A percentile compares a stretch with the other conserved stretches of the same genome.
Conservation (phyloP, 805 yeast genomes). For the Teunomyces tritomae region DNA sequence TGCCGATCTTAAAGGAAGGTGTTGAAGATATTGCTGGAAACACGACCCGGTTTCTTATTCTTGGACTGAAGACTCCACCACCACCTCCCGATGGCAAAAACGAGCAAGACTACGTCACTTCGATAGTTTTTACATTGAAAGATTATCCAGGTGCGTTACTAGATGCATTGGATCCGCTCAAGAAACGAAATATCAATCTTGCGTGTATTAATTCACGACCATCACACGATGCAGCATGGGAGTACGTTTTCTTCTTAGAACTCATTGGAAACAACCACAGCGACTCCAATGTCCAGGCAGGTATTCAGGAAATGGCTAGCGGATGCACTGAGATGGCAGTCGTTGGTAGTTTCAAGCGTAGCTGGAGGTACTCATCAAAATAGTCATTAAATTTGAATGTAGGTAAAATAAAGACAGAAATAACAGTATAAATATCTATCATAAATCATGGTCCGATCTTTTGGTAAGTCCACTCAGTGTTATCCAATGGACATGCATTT, state of each 20-base stretch:
- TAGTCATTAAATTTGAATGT: background rate
- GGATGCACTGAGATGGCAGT: conserved; percentile 51
- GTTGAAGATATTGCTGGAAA: conserved; percentile 75
- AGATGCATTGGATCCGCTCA: conserved; percentile 58
- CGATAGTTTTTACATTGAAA: conserved; percentile 63
- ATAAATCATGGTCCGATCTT: conserved; percentile 61
- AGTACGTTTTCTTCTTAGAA: conserved; percentile 79
- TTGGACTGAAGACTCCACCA: conserved; percentile 38
- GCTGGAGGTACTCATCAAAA: conserved; percentile 27
- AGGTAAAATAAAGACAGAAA: background rate
- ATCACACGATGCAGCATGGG: conserved; percentile 65
- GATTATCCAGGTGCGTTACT: conserved; percentile 76
- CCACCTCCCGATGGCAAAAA: conserved; percentile 7
- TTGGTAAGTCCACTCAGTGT: conserved; percentile 75
- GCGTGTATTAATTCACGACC: conserved; percentile 79
- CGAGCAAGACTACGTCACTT: conserved; percentile 34
- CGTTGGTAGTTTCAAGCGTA: conserved; percentile 58
- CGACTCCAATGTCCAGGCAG: conserved; percentile 27
- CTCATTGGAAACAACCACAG: conserved; percentile 43
- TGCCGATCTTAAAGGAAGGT: conserved; percentile 51
- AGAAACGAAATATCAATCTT: conserved; percentile 56
- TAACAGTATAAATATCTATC: too few species aligned
- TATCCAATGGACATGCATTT: conserved; percentile 95
- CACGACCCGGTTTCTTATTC: conserved; percentile 80
- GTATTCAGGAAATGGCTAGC: conserved; percentile 41